Percentiles rank a stretch among this genome's conserved stretches.
Conservation (phyloP, 352 stramenopile genomes). For the Globisporangium cylindrosporum region DNA sequence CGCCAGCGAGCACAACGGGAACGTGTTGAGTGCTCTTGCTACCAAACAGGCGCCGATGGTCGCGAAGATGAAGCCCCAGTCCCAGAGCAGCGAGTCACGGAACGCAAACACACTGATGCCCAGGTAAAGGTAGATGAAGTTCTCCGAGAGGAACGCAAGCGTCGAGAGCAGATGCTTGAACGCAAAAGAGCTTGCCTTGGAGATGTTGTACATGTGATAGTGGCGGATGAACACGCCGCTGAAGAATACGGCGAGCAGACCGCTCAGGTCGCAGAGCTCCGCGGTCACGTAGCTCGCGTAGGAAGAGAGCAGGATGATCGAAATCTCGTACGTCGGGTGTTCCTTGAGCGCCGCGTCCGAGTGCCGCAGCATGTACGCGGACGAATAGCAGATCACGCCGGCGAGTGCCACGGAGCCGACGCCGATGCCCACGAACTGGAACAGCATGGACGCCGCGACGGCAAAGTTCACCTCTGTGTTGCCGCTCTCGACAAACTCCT, state of each 20-base stretch:
- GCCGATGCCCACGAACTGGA: slow-evolving; percentile 36
- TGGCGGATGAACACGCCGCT: slow-evolving; percentile 56
- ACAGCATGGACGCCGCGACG: slow-evolving; percentile 24
- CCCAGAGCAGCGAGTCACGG: slow-evolving; percentile 30
- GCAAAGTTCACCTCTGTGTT: slow-evolving; percentile 29
- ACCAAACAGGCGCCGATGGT: slow-evolving; percentile 28
- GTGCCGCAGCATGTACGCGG: slow-evolving; percentile 30
- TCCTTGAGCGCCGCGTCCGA: slow-evolving; percentile 15
- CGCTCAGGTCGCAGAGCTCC: slow-evolving; percentile 39
- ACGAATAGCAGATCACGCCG: slow-evolving; percentile 41
- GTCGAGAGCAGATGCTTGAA: slow-evolving; percentile 44
- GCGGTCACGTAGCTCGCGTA: slow-evolving; percentile 43
- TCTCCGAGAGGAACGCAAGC: slow-evolving; percentile 43
- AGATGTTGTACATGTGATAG: slow-evolving; percentile 53
- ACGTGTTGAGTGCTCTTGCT: slow-evolving; percentile 33
- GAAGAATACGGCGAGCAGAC: slow-evolving; percentile 87
- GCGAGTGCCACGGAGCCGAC: slow-evolving; percentile 50
- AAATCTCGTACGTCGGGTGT: slow-evolving; percentile 54
- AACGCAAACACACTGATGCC: slow-evolving; percentile 41
- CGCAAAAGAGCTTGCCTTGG: slow-evolving; percentile 26
- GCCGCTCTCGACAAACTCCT: slow-evolving; percentile 45
- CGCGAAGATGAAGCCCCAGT: slow-evolving; percentile 37
- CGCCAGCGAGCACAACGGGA: slow-evolving; percentile 35
- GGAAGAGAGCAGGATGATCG: slow-evolving; percentile 44
- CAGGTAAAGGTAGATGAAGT: slow-evolving; percentile 57